phyloP scores from a whole-genome alignment of 306 rosid genomes.

The Coriaria nepalensis region DNA sequence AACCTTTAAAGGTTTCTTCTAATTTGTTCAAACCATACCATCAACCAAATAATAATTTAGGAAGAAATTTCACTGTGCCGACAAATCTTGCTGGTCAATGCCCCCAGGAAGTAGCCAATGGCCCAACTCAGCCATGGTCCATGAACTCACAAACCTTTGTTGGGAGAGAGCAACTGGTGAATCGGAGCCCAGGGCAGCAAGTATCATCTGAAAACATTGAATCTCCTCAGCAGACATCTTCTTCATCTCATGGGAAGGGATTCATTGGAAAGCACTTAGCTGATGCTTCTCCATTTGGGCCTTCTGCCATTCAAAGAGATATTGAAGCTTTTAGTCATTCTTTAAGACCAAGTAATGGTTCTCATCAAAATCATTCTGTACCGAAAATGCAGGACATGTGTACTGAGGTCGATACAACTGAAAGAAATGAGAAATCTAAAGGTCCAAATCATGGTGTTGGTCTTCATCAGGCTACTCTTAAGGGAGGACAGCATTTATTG shows the following conservation, averaged over 20 bases:
- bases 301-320: slow-evolving; percentile 54
- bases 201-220: slow-evolving; percentile 34
- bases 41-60: slow-evolving; percentile 25
- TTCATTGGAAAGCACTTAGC: slow-evolving; percentile 21
- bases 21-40: slow-evolving; percentile 21
- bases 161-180: slow-evolving; percentile 29
- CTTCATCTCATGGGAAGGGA: slow-evolving; percentile 38
- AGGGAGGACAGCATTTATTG: slow-evolving; percentile 34
- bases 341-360: slow-evolving; percentile 48
- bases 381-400: slow-evolving; percentile 43
- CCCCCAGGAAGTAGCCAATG: slow-evolving; percentile 30
- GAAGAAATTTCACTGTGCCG: slow-evolving; percentile 22
- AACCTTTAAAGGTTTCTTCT: slow-evolving; percentile 27
- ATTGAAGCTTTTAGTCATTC: slow-evolving; percentile 77
- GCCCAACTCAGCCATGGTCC: slow-evolving; percentile 31
- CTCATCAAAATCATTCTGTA: slow-evolving; percentile 43
- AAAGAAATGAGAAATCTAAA: slow-evolving; percentile 53
- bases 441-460: slow-evolving; percentile 47
- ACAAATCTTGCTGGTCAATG: slow-evolving; percentile 29
- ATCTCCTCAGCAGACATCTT: slow-evolving; percentile 24
- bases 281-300: slow-evolving; percentile 27
- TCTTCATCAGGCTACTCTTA: slow-evolving; percentile 36
- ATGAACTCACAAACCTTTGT: slow-evolving; percentile 31
- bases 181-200: slow-evolving; percentile 36
- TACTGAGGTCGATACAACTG: slow-evolving; percentile 47